Evolutionary conservation across 2,329 filamentous ascomycete genomes (phyloP), one percentile per base, ranked within the genome.

Genomic region (Huntiella decipiens): DNA sequence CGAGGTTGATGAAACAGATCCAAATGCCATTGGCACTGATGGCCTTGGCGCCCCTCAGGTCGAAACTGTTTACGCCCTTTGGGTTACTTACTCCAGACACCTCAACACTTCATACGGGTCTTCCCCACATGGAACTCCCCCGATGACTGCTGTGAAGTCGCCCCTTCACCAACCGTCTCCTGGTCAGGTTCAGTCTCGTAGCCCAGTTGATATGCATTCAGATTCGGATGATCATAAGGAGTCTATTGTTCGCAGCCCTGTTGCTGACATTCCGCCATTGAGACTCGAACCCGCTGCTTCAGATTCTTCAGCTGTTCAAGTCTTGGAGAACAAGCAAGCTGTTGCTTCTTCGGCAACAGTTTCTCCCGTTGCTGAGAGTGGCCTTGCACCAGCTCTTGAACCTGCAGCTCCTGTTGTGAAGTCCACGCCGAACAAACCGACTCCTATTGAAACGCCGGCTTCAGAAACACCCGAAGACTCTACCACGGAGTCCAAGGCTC

Each of bases 21-120:
- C 54, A 5, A 33, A 48, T 8, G 34, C 38, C 8, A 2, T 33
- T 7, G n/a, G 38, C 15, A 19, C 19, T 3, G 17, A 38, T 12
- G 35, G 38, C n/a, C 12, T 36, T 7, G 17, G 36, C 5, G 61
- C 66, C 31, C 57, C 64, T 3, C 66, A 71, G 51, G 74, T 78
- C 12, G 86, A 95, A 58, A 73, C 93, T 51, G 86, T 96, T 0
- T 96, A 87, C 63, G 91, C 91, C 8, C 65, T 98, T 28, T 98
- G 91, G 91, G 81, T 98, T 53, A 96, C 88, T 1, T 98, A 96
- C 59, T 96, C 88, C 13, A 74, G 87, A 51, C 85, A 95, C 56
- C 69, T 96, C 10, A 91, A 98, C 59, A 81, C 83, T 12, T 71
- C 77, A 34, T 76, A 76, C 50, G 66, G 69, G 44, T 31, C 19